phyloP scores from a whole-genome alignment of 176 grass and related monocot species.

The Elaeis guineensis region DNA sequence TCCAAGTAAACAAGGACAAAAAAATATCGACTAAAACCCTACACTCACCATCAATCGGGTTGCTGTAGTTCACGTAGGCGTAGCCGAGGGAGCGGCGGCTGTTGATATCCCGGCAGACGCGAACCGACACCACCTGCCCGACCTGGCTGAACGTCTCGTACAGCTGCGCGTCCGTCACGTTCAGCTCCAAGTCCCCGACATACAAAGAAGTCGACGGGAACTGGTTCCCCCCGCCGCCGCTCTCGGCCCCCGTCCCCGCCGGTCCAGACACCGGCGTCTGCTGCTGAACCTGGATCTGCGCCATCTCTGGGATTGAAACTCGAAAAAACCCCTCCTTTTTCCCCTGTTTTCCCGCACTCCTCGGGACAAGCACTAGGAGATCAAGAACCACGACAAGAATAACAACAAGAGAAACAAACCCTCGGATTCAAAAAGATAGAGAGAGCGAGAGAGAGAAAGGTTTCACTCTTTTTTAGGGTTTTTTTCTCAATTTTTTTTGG shows the following conservation, averaged over 20 bases:
- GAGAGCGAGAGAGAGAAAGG: too few species aligned
- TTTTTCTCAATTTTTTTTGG: too few species aligned
- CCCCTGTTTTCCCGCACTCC: too few species aligned
- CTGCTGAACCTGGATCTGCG: conserved; percentile 11
- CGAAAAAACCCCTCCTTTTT: too few species aligned
- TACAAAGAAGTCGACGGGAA: conserved; percentile 80
- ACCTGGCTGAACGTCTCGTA: conserved; percentile 90
- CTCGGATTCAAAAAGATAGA: too few species aligned
- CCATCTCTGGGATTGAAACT: not conserved
- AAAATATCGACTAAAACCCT: too few species aligned
- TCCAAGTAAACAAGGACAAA: too few species aligned
- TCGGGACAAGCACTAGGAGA: too few species aligned
- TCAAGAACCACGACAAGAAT: too few species aligned
- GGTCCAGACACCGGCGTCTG: conserved; percentile 33
- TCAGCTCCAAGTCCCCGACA: conserved; percentile 77
- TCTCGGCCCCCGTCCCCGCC: conserved; percentile 9
- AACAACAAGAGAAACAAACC: too few species aligned
- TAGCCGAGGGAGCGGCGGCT: conserved; percentile 84
- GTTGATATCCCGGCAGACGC: conserved; percentile 83
- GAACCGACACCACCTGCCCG: conserved; percentile 76
- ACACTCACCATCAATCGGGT: conserved; percentile 55
- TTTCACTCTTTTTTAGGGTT: too few species aligned
- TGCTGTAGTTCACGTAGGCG: conserved; percentile 93
- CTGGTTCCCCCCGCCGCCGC: conserved; percentile 27
- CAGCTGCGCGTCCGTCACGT: conserved; percentile 79